Evolutionary conservation across 345 rosid genomes (phyloP).

Genomic region (Sonneratia caseolaris): DNA sequence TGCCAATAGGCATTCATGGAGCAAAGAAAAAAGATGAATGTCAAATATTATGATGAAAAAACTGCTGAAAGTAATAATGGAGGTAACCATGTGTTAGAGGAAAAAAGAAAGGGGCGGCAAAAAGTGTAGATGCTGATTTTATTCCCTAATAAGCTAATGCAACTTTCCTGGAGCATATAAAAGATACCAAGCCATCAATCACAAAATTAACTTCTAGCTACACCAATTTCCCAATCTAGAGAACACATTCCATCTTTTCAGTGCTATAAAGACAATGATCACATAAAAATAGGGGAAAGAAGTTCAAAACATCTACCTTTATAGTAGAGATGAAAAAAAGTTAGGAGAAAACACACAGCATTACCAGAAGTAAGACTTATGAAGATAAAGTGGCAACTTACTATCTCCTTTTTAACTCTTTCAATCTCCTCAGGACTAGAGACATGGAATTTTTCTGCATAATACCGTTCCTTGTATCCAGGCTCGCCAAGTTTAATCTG

Average conservation of each 20-base stretch:
- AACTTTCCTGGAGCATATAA: neutral
- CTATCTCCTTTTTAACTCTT: constrained; percentile 59
- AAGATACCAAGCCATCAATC: neutral
- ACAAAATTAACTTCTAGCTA: neutral
- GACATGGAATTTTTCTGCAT: constrained; percentile 66
- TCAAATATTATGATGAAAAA: neutral
- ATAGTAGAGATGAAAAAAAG: neutral
- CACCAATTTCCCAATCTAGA: neutral
- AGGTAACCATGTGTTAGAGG: neutral
- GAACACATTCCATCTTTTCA: neutral
- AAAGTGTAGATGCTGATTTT: neutral
- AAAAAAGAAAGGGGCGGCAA: neutral
- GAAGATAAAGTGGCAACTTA: constrained; percentile 28
- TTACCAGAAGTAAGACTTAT: neutral
- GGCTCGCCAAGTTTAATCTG: constrained; percentile 94
- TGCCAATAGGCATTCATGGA: neutral
- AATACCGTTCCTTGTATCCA: constrained; percentile 90
- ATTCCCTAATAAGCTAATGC: neutral
- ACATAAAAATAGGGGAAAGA: neutral
- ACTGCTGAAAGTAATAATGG: neutral
- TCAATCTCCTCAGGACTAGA: constrained; percentile 54
- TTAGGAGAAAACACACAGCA: neutral
- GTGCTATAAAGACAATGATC: neutral
- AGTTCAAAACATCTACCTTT: neutral
- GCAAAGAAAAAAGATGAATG: neutral